Evolutionary conservation across 1,284 basidiomycete species (phyloP).

Genomic region (Heterobasidion annosum): DNA sequence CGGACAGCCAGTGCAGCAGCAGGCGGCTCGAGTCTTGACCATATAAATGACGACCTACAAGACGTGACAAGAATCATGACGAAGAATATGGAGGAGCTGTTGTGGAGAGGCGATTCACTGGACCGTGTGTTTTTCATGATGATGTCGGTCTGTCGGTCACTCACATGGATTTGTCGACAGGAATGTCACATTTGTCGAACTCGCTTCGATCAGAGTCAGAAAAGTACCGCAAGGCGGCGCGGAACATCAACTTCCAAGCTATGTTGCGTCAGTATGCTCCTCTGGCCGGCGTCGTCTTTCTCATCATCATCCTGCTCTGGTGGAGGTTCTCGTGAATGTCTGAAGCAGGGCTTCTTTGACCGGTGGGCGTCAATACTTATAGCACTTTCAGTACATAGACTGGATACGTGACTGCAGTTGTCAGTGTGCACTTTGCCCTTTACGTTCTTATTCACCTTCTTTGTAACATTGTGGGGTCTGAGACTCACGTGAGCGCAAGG

Average conservation of each 20-base stretch:
- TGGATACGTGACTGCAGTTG: neutral
- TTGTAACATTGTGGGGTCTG: neutral
- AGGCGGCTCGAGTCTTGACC: constrained; percentile 61
- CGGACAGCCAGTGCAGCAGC: constrained; percentile 73
- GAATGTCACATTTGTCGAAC: constrained; percentile 97
- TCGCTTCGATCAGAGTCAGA: constrained; percentile 96
- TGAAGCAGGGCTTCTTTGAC: neutral
- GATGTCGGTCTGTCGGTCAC: neutral
- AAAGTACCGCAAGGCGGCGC: constrained; percentile 93
- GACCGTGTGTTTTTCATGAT: constrained; percentile 55
- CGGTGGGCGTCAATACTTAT: neutral
- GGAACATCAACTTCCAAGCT: constrained; percentile 91
- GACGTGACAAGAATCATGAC: constrained; percentile 99
- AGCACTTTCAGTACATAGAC: neutral
- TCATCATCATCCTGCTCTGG: constrained; percentile 84
- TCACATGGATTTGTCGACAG: constrained; percentile 28
- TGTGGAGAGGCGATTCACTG: constrained; percentile 96
- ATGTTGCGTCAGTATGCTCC: constrained; percentile 96
- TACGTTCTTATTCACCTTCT: neutral
- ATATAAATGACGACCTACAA: constrained; percentile 91
- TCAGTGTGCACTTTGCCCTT: neutral
- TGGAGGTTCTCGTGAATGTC: constrained; percentile 70
- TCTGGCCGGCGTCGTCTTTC: constrained; percentile 68
- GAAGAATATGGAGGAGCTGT: constrained; percentile 99
- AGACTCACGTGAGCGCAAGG: neutral